Conservation (phyloP, 2,329 filamentous ascomycete genomes). For the Acrocalymma vagum region DNA sequence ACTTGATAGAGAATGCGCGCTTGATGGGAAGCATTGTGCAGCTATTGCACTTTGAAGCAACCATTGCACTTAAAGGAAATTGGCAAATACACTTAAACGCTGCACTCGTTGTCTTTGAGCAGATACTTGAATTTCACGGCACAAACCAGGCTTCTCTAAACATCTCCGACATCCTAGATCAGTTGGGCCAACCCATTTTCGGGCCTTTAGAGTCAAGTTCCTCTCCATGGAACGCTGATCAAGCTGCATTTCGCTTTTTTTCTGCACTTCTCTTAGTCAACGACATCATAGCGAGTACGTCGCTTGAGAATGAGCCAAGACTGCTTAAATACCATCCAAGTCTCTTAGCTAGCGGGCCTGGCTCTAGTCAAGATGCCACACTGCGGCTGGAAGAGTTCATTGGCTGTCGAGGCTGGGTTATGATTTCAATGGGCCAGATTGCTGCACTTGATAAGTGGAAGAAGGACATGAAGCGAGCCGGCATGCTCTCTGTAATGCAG, state of each 20-base stretch:
- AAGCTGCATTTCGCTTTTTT: constrained; percentile 48
- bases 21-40: constrained; percentile 62
- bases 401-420: constrained; percentile 66
- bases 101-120: constrained; percentile 59
- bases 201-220: too few species aligned
- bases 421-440: constrained; percentile 64
- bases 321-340: constrained; percentile 33
- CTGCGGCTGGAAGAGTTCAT: constrained; percentile 61
- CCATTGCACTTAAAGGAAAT: constrained; percentile 55
- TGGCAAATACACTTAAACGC: constrained; percentile 62
- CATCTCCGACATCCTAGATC: constrained; percentile 18
- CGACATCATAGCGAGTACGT: constrained; percentile 48
- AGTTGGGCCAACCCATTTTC: constrained; percentile 18
- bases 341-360: constrained; percentile 25
- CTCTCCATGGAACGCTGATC: constrained; percentile 46
- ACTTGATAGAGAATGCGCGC: constrained; percentile 7
- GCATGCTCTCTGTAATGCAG: constrained; percentile 56
- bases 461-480: constrained; percentile 53
- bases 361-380: constrained; percentile 29
- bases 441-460: constrained; percentile 66
- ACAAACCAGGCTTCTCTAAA: not conserved
- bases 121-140: constrained; percentile 35
- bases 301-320: constrained; percentile 37
- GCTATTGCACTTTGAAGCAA: constrained; percentile 63
- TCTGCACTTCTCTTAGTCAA: constrained; percentile 43